Evolutionary conservation across 352 stramenopile genomes (phyloP).

Genomic region (Phytopythium helicoides): DNA sequence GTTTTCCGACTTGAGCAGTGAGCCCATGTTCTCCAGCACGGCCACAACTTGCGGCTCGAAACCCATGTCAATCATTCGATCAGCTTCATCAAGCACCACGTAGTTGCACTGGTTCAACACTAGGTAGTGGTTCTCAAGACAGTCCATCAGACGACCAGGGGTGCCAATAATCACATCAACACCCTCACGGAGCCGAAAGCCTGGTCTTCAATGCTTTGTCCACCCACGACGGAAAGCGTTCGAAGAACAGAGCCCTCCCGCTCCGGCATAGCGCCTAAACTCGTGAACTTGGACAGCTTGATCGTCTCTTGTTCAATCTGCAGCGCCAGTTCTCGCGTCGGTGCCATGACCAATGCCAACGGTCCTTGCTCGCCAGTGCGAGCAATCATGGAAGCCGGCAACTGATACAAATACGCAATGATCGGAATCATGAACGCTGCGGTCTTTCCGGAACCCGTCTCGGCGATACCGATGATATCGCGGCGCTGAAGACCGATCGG

Average conservation of each 20-base stretch:
- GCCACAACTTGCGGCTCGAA: slow-evolving; percentile 96
- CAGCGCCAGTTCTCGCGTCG: slow-evolving; percentile 96
- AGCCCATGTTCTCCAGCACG: slow-evolving; percentile 97
- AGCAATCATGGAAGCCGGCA: slow-evolving; percentile 83
- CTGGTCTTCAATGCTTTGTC: slow-evolving; percentile 96
- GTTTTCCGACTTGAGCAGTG: slow-evolving; percentile 95
- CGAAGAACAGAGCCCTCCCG: slow-evolving; percentile 62
- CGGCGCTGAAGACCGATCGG: slow-evolving; percentile 95
- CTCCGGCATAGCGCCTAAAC: slow-evolving; percentile 45
- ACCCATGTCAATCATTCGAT: slow-evolving; percentile 97
- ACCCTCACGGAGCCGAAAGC: slow-evolving; percentile 93
- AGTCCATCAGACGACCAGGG: slow-evolving; percentile 97
- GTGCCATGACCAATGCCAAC: slow-evolving; percentile 97
- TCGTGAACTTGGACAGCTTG: slow-evolving; percentile 89
- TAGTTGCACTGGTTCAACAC: slow-evolving; percentile 99
- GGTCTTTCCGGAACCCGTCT: slow-evolving; percentile 99
- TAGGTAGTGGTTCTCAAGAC: slow-evolving; percentile 96
- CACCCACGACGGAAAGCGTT: slow-evolving; percentile 91
- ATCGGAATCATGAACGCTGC: slow-evolving; percentile 98
- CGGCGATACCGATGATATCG: slow-evolving; percentile 99
- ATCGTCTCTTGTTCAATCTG: slow-evolving; percentile 98
- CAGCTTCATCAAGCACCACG: slow-evolving; percentile 98
- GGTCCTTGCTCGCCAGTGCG: slow-evolving; percentile 93
- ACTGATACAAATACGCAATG: slow-evolving; percentile 93
- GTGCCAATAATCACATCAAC: slow-evolving; percentile 99